A percentile compares a stretch with the other conserved stretches of the same genome.
Conservation (phyloP, 2,329 filamentous ascomycete genomes). For the Laburnicola sp. region DNA sequence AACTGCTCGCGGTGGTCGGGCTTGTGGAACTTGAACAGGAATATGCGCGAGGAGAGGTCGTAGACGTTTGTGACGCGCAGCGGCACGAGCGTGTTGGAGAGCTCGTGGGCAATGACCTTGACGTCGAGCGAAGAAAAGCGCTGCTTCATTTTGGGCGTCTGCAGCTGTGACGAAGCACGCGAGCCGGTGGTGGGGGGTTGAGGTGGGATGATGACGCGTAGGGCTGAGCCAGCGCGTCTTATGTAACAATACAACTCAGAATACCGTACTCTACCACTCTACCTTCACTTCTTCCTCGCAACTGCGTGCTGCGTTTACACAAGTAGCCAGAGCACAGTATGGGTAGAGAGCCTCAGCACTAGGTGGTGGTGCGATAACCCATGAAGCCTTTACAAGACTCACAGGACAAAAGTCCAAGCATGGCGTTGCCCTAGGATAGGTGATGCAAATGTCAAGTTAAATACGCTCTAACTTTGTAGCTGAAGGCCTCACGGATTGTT, state of each 20-base stretch:
- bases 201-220: conserved; percentile 35
- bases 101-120: conserved; percentile 90
- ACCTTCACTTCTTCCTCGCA: no score
- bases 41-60: conserved; percentile 92
- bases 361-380: no score
- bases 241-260: conserved; percentile 7
- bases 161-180: conserved; percentile 20
- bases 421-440: no score
- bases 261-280: no score
- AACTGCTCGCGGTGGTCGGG: conserved; percentile 87
- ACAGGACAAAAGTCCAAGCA: no score
- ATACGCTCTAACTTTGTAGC: no score
- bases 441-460: no score
- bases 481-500: no score
- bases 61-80: conserved; percentile 92
- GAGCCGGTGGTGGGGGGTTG: conserved; percentile 26
- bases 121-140: conserved; percentile 79
- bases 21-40: conserved; percentile 92
- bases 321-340: no score
- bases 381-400: no score
- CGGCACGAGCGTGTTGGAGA: conserved; percentile 72
- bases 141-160: conserved; percentile 67
- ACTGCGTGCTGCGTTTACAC: no score
- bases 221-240: conserved; percentile 19
- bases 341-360: no score